These are phyloP conservation scores for Galium porrigens DNA, from an alignment of 305 asterid species.

Conservation along the genomic window DNA sequence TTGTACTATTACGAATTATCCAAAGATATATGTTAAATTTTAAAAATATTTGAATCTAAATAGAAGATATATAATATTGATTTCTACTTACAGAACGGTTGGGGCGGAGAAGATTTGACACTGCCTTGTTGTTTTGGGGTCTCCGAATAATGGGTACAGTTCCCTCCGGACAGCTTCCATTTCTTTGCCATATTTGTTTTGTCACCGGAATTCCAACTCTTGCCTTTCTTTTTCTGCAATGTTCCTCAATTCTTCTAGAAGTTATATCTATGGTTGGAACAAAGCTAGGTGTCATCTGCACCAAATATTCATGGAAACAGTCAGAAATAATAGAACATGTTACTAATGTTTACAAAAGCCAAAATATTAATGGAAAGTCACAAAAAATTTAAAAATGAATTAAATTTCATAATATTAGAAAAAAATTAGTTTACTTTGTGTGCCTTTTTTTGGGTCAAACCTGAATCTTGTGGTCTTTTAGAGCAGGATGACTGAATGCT, in stretches of 20 bases:
- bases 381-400: too few species aligned
- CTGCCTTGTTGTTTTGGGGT: not conserved
- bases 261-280: constrained; percentile 9
- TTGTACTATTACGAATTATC: too few species aligned
- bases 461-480: constrained; percentile 55
- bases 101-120: not conserved
- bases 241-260: not conserved
- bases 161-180: constrained; percentile 57
- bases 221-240: not conserved
- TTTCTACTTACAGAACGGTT: not conserved
- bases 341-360: too few species aligned
- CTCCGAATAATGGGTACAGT: constrained; percentile 43
- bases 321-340: too few species aligned
- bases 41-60: constrained; percentile 2
- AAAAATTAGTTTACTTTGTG: too few species aligned
- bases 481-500: constrained; percentile 49
- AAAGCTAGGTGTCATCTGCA: constrained; percentile 15
- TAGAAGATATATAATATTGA: not conserved
- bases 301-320: not conserved
- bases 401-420: too few species aligned
- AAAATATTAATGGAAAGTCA: too few species aligned
- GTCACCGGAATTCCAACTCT: constrained; percentile 2
- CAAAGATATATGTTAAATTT: too few species aligned
- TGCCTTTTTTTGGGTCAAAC: constrained; percentile 14
- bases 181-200: constrained; percentile 45